Percentiles rank a stretch among this genome's conserved stretches.
Evolutionary conservation across 352 stramenopile species (phyloP).

Genomic region (Globisporangium emineosum): DNA sequence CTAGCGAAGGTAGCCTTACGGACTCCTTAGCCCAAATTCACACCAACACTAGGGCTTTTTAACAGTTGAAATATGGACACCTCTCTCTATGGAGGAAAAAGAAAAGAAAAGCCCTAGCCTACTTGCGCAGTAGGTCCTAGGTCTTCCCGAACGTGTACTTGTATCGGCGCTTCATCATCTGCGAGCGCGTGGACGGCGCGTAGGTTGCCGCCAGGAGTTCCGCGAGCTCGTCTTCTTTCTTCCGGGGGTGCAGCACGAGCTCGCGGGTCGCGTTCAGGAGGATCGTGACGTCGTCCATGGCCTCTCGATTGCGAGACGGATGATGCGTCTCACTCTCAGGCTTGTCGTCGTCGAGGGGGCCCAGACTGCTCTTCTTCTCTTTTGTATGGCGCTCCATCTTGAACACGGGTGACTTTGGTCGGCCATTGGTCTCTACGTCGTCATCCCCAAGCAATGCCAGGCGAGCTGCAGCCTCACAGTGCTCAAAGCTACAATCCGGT

Average conservation of each 20-base stretch:
- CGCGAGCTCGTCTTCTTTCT: constrained; percentile 24
- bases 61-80: not conserved
- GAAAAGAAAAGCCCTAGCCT: not conserved
- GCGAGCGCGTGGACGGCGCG: constrained; percentile 23
- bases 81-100: not conserved
- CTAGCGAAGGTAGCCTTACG: not conserved
- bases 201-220: constrained; percentile 2
- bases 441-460: not conserved
- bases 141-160: constrained; percentile 43
- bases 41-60: not conserved
- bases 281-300: constrained; percentile 36
- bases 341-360: not conserved
- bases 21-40: not conserved
- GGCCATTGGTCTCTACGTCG: not conserved
- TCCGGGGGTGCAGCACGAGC: constrained; percentile 29
- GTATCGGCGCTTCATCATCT: constrained; percentile 59
- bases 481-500: constrained; percentile 1
- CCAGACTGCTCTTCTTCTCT: not conserved
- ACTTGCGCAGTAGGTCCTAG: too few species aligned
- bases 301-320: not conserved
- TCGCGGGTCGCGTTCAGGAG: constrained; percentile 48
- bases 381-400: constrained; percentile 9
- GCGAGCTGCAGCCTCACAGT: constrained; percentile 11
- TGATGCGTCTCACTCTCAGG: too few species aligned
- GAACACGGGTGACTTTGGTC: constrained; percentile 10